Percentiles rank a stretch among this genome's conserved stretches.
Evolutionary conservation across 495 filamentous ascomycete genomes (phyloP).

Genomic region (Cercophora scortea): DNA sequence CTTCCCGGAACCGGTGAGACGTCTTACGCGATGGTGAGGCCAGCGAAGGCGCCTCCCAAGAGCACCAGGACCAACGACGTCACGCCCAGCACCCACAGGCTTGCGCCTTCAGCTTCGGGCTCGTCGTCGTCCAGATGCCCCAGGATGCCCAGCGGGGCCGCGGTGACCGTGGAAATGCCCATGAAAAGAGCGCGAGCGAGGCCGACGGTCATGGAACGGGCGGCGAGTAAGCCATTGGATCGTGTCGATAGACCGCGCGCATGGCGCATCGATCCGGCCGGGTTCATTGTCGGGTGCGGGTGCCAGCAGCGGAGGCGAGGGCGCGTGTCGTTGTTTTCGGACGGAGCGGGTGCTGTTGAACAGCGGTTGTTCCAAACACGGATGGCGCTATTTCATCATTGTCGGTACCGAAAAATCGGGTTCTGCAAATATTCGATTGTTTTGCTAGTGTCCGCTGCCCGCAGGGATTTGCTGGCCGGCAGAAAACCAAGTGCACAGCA

Average conservation of each 20-base stretch:
- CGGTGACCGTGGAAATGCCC: constrained; percentile 26
- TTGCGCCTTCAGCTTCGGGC: constrained; percentile 31
- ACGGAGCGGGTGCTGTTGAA: too few species aligned
- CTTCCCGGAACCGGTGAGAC: neutral
- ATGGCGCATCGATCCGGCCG: too few species aligned
- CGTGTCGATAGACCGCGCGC: constrained; percentile 6
- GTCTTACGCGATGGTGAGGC: constrained; percentile 78
- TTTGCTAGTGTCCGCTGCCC: too few species aligned
- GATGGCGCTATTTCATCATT: too few species aligned
- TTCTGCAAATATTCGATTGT: too few species aligned
- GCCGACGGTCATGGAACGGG: constrained; percentile 30
- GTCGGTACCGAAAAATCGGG: too few species aligned
- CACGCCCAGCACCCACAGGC: constrained; percentile 37
- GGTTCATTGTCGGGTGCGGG: neutral
- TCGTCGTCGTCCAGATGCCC: constrained; percentile 22
- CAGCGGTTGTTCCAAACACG: too few species aligned
- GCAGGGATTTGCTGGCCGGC: too few species aligned
- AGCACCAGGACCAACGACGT: constrained; percentile 58
- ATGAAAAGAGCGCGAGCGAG: constrained; percentile 30
- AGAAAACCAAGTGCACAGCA: too few species aligned
- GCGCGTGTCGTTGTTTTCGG: too few species aligned
- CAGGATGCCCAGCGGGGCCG: constrained; percentile 18
- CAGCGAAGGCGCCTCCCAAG: constrained; percentile 88
- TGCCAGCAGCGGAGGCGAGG: too few species aligned
- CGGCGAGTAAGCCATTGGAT: constrained; percentile 27